Percentiles rank a stretch among this genome's conserved stretches.
phyloP scores from a whole-genome alignment of 345 rosid genomes.

The Pistacia integerrima region DNA sequence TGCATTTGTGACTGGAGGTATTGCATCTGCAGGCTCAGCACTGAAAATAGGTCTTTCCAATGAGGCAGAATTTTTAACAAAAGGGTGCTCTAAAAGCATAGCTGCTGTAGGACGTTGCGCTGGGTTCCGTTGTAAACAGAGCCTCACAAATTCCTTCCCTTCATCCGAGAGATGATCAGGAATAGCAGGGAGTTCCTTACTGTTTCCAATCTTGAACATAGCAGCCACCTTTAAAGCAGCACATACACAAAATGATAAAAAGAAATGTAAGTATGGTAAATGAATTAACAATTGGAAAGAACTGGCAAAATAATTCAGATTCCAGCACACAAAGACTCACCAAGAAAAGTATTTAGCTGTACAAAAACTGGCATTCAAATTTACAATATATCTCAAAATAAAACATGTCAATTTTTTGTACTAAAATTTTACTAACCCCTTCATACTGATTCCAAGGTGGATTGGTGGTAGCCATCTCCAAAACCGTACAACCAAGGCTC shows the following conservation, averaged over 20 bases:
- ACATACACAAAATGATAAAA: background rate
- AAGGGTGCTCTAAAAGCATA: constrained; percentile 65
- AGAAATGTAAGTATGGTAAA: background rate
- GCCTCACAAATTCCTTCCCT: constrained; percentile 74
- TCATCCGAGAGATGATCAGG: constrained; percentile 77
- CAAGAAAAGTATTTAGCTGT: too few relatives aligned
- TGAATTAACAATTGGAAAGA: background rate
- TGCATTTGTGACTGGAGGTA: constrained; percentile 42
- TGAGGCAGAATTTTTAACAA: constrained; percentile 57
- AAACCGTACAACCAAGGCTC: constrained; percentile 89
- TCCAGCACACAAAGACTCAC: constrained; percentile 6
- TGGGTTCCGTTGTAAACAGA: constrained; percentile 72
- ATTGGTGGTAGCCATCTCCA: constrained; percentile 88
- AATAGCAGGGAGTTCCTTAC: constrained; percentile 82
- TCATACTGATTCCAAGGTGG: constrained; percentile 91
- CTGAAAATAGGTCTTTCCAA: constrained; percentile 53
- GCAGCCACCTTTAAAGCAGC: constrained; percentile 58
- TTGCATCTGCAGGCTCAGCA: constrained; percentile 43
- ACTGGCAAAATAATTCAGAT: constrained; percentile 1
- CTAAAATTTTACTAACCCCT: constrained; percentile 60
- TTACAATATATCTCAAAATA: background rate
- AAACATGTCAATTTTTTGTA: background rate
- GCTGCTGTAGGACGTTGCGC: constrained; percentile 63
- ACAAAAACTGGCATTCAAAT: background rate
- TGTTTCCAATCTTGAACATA: constrained; percentile 86